A percentile compares a stretch with the other conserved stretches of the same genome.
Evolutionary conservation across 2,329 filamentous ascomycete genomes (phyloP).

Genomic region (Juglanconis oblonga): DNA sequence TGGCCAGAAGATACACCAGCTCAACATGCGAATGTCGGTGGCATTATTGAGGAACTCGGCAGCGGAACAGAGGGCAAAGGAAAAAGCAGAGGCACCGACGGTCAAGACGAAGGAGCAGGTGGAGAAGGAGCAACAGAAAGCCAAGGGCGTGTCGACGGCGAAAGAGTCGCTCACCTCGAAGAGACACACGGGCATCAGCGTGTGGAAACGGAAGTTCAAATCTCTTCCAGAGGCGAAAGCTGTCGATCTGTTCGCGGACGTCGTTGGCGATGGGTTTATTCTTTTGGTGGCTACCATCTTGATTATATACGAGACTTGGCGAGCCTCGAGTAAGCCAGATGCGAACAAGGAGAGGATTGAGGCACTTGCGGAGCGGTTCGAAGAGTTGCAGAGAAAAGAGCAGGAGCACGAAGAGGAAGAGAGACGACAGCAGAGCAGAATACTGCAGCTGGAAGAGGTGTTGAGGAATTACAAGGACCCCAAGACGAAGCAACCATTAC

Average conservation of each 20-base stretch:
- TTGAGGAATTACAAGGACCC: slow-evolving; percentile 51
- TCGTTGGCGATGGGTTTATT: slow-evolving; percentile 62
- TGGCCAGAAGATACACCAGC: slow-evolving; percentile 62
- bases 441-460: slow-evolving; percentile 53
- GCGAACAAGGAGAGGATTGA: slow-evolving; percentile 51
- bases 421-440: slow-evolving; percentile 41
- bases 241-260: slow-evolving; percentile 65
- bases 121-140: slow-evolving; percentile 44
- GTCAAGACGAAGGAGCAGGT: slow-evolving; percentile 63
- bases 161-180: slow-evolving; percentile 39
- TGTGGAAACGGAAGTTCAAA: slow-evolving; percentile 63
- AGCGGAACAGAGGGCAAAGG: slow-evolving; percentile 56
- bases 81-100: slow-evolving; percentile 61
- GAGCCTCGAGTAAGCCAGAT: slow-evolving; percentile 59
- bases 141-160: slow-evolving; percentile 39
- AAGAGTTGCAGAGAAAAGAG: slow-evolving; percentile 48
- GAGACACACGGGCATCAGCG: slow-evolving; percentile 32
- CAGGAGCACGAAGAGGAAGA: slow-evolving; percentile 49
- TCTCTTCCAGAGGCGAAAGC: slow-evolving; percentile 63
- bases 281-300: slow-evolving; percentile 54
- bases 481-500: slow-evolving; percentile 53
- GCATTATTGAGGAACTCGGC: slow-evolving; percentile 55
- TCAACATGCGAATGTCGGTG: slow-evolving; percentile 65
- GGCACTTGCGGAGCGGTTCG: slow-evolving; percentile 45
- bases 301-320: slow-evolving; percentile 62